Percentiles rank a stretch among this genome's conserved stretches.
Conservation (phyloP, 1,284 basidiomycete genomes). For the Exobasidium cylindrosporum region DNA sequence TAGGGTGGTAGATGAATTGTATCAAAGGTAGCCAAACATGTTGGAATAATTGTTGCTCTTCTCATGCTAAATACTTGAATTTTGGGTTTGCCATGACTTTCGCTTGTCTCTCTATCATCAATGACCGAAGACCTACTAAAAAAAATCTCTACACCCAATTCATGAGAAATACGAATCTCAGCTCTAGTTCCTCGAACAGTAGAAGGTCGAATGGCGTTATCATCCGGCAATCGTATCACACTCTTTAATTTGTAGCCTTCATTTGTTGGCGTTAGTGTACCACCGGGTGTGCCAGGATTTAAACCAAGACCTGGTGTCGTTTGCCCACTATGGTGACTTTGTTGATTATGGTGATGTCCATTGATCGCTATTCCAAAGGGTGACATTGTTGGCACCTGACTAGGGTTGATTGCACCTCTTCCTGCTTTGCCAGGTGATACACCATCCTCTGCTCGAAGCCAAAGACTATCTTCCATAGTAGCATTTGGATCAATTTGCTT, state of each 20-base stretch:
- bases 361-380: conserved; percentile 3
- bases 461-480: conserved; percentile 34
- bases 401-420: conserved; percentile 7
- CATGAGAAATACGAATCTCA: conserved; percentile 50
- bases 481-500: conserved; percentile 29
- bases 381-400: neutral
- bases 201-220: conserved; percentile 45
- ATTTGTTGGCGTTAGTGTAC: neutral
- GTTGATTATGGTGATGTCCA: neutral
- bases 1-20: conserved; percentile 53
- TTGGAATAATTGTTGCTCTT: conserved; percentile 39
- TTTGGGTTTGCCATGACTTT: conserved; percentile 47
- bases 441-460: conserved; percentile 35
- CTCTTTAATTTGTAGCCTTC: conserved; percentile 48
- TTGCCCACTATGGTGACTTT: neutral
- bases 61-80: conserved; percentile 54
- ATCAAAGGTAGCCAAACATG: conserved; percentile 49
- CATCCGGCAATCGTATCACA: conserved; percentile 48
- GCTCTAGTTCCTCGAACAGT: conserved; percentile 48
- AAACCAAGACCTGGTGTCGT: neutral
- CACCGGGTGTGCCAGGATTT: neutral
- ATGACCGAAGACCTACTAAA: conserved; percentile 49
- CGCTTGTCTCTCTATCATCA: conserved; percentile 39
- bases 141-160: conserved; percentile 49
- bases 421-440: conserved; percentile 30